A percentile compares a stretch with the other conserved stretches of the same genome.
These are phyloP conservation scores for Ascocoryne sarcoides DNA, from an alignment of 2,329 filamentous ascomycete genomes.

Conservation along the genomic window DNA sequence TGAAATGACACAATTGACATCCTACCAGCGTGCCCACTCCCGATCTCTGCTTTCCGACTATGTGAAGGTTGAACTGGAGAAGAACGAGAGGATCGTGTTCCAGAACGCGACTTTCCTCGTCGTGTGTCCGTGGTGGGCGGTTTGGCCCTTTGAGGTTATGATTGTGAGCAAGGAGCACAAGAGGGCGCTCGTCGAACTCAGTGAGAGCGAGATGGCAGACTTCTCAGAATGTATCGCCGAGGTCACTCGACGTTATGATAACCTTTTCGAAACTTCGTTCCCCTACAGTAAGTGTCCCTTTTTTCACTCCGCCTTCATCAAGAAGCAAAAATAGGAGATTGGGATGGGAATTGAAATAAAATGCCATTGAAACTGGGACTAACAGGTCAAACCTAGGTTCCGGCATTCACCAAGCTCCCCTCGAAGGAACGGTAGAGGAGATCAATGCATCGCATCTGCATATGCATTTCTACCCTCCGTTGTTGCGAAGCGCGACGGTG, in stretches of 20 bases:
- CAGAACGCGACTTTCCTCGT: slow-evolving; percentile 80
- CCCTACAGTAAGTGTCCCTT: slow-evolving; percentile 60
- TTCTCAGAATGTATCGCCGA: slow-evolving; percentile 82
- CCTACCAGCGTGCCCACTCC: slow-evolving; percentile 64
- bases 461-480: slow-evolving; percentile 94
- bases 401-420: slow-evolving; percentile 88
- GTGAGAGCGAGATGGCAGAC: slow-evolving; percentile 56
- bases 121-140: slow-evolving; percentile 94
- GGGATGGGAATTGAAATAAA: too few species aligned
- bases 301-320: background rate
- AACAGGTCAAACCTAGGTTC: slow-evolving; percentile 63
- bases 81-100: slow-evolving; percentile 78
- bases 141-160: slow-evolving; percentile 96
- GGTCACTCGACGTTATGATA: slow-evolving; percentile 87
- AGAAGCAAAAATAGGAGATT: too few species aligned
- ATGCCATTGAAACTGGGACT: too few species aligned
- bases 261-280: slow-evolving; percentile 92
- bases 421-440: slow-evolving; percentile 74
- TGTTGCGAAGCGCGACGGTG: slow-evolving; percentile 86
- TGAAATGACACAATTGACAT: slow-evolving; percentile 69
- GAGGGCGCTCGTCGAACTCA: slow-evolving; percentile 75
- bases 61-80: slow-evolving; percentile 69
- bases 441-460: slow-evolving; percentile 85
- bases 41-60: slow-evolving; percentile 80
- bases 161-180: slow-evolving; percentile 78